Percentiles rank a stretch among this genome's conserved stretches.
These are phyloP conservation scores for Tothia fuscella DNA, from an alignment of 2,329 filamentous ascomycete species.

Conservation along the genomic window DNA sequence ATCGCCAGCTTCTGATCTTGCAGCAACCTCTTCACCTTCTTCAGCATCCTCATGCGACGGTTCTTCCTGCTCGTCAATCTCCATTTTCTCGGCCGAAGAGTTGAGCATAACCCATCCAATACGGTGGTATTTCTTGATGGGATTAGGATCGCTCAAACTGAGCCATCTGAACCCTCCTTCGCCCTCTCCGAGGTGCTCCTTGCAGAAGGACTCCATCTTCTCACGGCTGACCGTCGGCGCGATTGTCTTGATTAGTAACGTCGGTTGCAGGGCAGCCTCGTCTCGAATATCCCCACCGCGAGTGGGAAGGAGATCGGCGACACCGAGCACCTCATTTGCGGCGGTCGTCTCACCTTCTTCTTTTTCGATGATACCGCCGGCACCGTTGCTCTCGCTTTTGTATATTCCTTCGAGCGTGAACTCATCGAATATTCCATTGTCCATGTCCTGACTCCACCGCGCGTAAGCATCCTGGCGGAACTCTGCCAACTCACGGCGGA, in stretches of 20 bases:
- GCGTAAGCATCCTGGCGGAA: slow-evolving; percentile 67
- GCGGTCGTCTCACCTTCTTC: slow-evolving; percentile 91
- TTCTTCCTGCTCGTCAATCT: slow-evolving; percentile 56
- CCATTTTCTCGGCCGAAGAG: slow-evolving; percentile 50
- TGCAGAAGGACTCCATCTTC: slow-evolving; percentile 89
- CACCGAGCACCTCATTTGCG: slow-evolving; percentile 81
- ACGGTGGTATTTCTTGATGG: slow-evolving; percentile 89
- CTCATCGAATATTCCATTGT: slow-evolving; percentile 78
- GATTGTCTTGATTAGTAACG: slow-evolving; percentile 93
- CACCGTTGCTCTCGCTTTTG: slow-evolving; percentile 82
- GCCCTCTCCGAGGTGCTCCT: slow-evolving; percentile 81
- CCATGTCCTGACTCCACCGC: slow-evolving; percentile 82
- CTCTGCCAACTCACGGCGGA: slow-evolving; percentile 65
- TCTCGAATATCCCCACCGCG: slow-evolving; percentile 79
- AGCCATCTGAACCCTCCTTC: slow-evolving; percentile 93
- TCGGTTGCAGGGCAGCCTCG: slow-evolving; percentile 77
- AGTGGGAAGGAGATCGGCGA: slow-evolving; percentile 78
- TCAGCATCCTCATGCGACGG: slow-evolving; percentile 60
- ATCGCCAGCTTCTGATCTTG: slow-evolving; percentile 18
- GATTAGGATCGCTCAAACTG: slow-evolving; percentile 91
- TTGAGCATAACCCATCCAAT: slow-evolving; percentile 98
- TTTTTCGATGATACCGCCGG: slow-evolving; percentile 76
- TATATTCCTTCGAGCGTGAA: slow-evolving; percentile 90
- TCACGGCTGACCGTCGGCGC: slow-evolving; percentile 89
- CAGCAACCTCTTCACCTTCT: slow-evolving; percentile 47